Percentiles rank a stretch among this genome's conserved stretches.
phyloP scores from a whole-genome alignment of 176 grass and related monocot genomes.

The Eleusine coracana region DNA sequence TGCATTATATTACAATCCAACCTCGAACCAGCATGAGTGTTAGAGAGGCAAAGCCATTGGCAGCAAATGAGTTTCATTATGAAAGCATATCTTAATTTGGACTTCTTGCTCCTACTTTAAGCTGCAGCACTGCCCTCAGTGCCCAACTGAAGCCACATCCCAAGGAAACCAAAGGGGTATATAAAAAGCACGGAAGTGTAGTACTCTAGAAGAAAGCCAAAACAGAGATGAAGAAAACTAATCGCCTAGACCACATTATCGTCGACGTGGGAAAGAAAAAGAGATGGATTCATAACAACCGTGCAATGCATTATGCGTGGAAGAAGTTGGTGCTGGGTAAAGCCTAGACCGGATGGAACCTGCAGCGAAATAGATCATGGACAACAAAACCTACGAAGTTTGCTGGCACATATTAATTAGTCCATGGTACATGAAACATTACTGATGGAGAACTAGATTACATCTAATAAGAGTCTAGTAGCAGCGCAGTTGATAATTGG shows the following conservation, averaged over 20 bases:
- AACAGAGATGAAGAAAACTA: conserved; percentile 33
- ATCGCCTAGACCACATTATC: conserved; percentile 27
- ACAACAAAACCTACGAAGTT: background rate
- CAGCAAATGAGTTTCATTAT: conserved; percentile 38
- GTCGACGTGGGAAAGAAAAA: background rate
- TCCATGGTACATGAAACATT: background rate
- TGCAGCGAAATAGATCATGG: background rate
- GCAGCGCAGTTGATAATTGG: background rate
- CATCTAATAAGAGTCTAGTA: background rate
- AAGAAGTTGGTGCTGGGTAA: conserved; percentile 31
- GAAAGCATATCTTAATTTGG: conserved; percentile 44
- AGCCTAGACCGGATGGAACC: conserved; percentile 36
- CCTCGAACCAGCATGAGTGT: conserved; percentile 24
- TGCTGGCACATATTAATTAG: background rate
- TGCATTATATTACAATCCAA: conserved; percentile 25
- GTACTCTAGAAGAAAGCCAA: conserved; percentile 37
- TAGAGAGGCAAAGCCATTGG: conserved; percentile 31
- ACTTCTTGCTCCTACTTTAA: conserved; percentile 50
- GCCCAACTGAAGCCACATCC: conserved; percentile 47
- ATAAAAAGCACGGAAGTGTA: background rate
- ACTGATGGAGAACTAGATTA: background rate
- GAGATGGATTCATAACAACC: conserved; percentile 13
- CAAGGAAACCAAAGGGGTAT: conserved; percentile 40
- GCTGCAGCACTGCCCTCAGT: conserved; percentile 34
- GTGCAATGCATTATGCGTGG: conserved; percentile 11